Percentiles rank a stretch among this genome's conserved stretches.
These are phyloP conservation scores for Castanopsis chinensis DNA, from an alignment of 306 rosid genomes.

Conservation along the genomic window DNA sequence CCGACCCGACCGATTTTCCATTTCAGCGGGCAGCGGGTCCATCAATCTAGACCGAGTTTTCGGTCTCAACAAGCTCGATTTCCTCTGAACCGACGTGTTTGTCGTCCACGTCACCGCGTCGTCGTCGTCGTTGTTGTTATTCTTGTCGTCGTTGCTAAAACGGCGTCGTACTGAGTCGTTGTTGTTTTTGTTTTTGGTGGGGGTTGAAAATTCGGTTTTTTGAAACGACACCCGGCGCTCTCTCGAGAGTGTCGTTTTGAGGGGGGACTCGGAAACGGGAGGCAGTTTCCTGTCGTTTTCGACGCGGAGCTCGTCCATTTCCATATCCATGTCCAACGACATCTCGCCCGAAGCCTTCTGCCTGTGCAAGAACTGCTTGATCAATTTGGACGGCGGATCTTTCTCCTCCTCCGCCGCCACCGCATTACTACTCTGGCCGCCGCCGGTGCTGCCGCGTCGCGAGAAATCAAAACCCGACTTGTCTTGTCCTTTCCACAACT, in stretches of 20 bases:
- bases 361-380: constrained; percentile 62
- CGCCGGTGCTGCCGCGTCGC: background rate
- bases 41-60: constrained; percentile 66
- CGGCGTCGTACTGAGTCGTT: constrained; percentile 46
- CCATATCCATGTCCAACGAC: constrained; percentile 87
- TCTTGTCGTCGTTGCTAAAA: constrained; percentile 20
- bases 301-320: constrained; percentile 74
- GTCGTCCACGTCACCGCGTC: constrained; percentile 79
- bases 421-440: no score
- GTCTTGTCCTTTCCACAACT: constrained; percentile 38
- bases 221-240: constrained; percentile 69
- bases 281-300: constrained; percentile 27
- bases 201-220: no score
- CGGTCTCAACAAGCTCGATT: constrained; percentile 38
- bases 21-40: constrained; percentile 80
- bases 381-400: constrained; percentile 83
- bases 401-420: constrained; percentile 9
- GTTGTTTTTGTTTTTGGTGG: background rate
- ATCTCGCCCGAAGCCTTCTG: constrained; percentile 76
- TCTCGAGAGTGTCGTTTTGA: constrained; percentile 23
- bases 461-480: constrained; percentile 44
- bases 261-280: constrained; percentile 57
- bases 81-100: constrained; percentile 56
- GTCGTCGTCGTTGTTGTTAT: background rate
- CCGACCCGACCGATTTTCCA: constrained; percentile 43